A percentile compares a stretch with the other conserved stretches of the same genome.
Conservation (phyloP, 2,329 filamentous ascomycete genomes). For the Immersiporthe knoxdaviesiana region DNA sequence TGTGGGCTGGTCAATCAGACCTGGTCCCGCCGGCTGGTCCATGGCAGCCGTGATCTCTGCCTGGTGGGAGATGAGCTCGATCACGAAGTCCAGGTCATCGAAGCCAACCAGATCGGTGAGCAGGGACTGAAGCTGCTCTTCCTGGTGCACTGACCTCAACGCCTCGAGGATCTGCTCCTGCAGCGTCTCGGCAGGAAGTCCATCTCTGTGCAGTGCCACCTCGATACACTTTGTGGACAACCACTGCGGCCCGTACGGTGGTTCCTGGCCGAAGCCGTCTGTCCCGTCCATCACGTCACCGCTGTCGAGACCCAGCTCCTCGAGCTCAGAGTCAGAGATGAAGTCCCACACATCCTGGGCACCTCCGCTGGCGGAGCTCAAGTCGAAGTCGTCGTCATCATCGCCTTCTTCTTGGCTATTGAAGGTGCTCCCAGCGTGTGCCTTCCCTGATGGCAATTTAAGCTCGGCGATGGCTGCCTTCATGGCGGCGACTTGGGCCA, state of each 20-base stretch:
- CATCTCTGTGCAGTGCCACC: constrained; percentile 68
- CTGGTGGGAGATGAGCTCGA: constrained; percentile 82
- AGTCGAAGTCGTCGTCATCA: constrained; percentile 54
- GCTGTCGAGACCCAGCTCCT: constrained; percentile 55
- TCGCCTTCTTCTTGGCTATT: constrained; percentile 67
- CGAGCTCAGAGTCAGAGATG: constrained; percentile 75
- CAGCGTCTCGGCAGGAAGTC: constrained; percentile 70
- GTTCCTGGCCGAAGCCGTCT: constrained; percentile 34
- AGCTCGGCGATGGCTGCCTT: constrained; percentile 79
- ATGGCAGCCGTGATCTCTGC: constrained; percentile 61
- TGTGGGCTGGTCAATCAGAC: constrained; percentile 31
- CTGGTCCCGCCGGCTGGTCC: constrained; percentile 40
- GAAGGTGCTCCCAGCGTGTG: constrained; percentile 49
- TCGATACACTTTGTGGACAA: constrained; percentile 68
- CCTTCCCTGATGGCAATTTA: constrained; percentile 47
- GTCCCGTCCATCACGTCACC: constrained; percentile 42
- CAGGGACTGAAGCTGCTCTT: constrained; percentile 89
- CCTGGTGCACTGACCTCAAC: constrained; percentile 66
- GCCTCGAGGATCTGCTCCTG: constrained; percentile 77
- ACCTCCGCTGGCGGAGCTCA: constrained; percentile 58
- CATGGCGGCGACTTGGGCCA: constrained; percentile 84
- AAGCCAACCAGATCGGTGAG: constrained; percentile 91
- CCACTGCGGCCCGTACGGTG: constrained; percentile 67
- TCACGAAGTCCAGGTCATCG: constrained; percentile 90
- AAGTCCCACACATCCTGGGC: constrained; percentile 92